These are phyloP conservation scores for Rhodotorula babjevae DNA, from an alignment of 768 basidiomycete species.

Conservation along the genomic window DNA sequence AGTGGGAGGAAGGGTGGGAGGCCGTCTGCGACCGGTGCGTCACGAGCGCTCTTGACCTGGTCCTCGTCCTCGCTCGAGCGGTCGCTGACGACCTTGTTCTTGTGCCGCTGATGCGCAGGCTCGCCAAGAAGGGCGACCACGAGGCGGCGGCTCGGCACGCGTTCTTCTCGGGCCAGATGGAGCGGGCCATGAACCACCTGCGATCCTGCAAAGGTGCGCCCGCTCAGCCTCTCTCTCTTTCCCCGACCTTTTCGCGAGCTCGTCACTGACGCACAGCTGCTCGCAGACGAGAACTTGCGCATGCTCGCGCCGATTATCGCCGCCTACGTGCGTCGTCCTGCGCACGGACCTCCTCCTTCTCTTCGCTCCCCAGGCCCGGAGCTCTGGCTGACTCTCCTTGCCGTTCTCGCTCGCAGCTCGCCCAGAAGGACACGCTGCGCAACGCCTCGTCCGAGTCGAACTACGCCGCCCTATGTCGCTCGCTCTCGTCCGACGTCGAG, in stretches of 20 bases:
- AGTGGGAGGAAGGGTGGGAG: slow-evolving; percentile 34
- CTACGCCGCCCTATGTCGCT: slow-evolving; percentile 27
- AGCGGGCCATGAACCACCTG: slow-evolving; percentile 26
- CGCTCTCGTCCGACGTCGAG: slow-evolving; percentile 34
- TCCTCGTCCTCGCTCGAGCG: too few species aligned
- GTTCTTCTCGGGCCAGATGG: slow-evolving; percentile 36
- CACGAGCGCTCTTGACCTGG: too few species aligned
- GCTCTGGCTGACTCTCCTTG: neutral
- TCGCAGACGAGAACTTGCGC: slow-evolving; percentile 27
- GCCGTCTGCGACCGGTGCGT: slow-evolving; percentile 22
- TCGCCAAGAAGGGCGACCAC: slow-evolving; percentile 22
- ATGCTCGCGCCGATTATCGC: slow-evolving; percentile 37
- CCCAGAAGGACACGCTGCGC: slow-evolving; percentile 4
- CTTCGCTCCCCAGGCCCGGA: too few species aligned
- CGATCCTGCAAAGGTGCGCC: slow-evolving; percentile 27
- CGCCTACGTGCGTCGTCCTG: slow-evolving; percentile 17
- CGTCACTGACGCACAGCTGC: too few species aligned
- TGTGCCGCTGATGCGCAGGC: slow-evolving; percentile 1
- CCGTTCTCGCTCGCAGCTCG: neutral
- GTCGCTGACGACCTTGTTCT: too few species aligned
- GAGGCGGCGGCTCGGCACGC: slow-evolving; percentile 33
- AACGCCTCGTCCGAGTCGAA: slow-evolving; percentile 23
- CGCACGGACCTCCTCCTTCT: neutral
- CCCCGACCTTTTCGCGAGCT: too few species aligned
- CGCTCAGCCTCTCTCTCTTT: neutral